phyloP scores from a whole-genome alignment of 345 rosid genomes.

The Eucalyptus lansdowneana region DNA sequence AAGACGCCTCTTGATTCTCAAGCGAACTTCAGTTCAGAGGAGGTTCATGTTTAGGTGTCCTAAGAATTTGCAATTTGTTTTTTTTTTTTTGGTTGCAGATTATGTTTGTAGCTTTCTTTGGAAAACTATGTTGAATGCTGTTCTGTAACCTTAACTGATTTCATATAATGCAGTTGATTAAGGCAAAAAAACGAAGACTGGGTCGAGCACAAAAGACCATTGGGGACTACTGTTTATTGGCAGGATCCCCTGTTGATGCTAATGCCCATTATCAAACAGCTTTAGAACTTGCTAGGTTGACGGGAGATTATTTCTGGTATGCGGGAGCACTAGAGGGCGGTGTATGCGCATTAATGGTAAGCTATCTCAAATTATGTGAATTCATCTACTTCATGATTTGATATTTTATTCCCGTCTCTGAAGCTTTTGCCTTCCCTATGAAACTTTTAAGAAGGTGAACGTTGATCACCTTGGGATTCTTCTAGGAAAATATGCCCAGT shows the following conservation, averaged over 20 bases:
- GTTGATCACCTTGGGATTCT: neutral
- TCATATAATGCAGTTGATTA: slow-evolving; percentile 57
- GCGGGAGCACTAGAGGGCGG: slow-evolving; percentile 99
- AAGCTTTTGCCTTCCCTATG: neutral
- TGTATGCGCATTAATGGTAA: slow-evolving; percentile 88
- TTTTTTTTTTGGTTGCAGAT: neutral
- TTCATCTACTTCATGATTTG: neutral
- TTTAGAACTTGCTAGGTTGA: slow-evolving; percentile 75
- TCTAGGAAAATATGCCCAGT: neutral
- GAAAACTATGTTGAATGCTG: neutral
- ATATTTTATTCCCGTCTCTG: neutral
- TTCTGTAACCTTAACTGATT: neutral
- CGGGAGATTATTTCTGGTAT: slow-evolving; percentile 90
- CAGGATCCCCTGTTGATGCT: slow-evolving; percentile 99
- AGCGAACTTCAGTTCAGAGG: slow-evolving; percentile 98
- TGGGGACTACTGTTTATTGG: slow-evolving; percentile 97
- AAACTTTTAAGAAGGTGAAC: neutral
- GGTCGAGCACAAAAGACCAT: slow-evolving; percentile 95
- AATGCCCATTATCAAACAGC: slow-evolving; percentile 96
- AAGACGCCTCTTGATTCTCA: slow-evolving; percentile 98
- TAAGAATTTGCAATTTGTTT: slow-evolving; percentile 26
- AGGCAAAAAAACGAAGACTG: slow-evolving; percentile 92
- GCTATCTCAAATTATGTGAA: neutral
- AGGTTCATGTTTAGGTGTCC: slow-evolving; percentile 97
- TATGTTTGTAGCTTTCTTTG: neutral